Conservation (phyloP, 2,329 filamentous ascomycete species). For the Aplosporella prunicola region DNA sequence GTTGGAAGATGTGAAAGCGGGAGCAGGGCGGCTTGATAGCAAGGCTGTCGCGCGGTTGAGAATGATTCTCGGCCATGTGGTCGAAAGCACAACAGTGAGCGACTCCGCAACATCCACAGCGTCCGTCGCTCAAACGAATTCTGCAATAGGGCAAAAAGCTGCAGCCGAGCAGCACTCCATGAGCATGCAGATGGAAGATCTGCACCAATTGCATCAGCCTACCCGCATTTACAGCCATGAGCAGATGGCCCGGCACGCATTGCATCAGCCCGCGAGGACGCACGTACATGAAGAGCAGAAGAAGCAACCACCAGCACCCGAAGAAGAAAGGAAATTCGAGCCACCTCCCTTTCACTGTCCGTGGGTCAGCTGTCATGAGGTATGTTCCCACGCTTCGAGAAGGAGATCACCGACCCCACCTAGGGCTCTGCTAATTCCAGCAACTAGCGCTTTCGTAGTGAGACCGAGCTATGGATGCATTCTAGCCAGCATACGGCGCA, state of each 20-base stretch:
- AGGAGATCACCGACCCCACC: neutral
- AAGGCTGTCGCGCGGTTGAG: constrained; percentile 16
- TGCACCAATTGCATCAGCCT: constrained; percentile 2
- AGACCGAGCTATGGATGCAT: constrained; percentile 12
- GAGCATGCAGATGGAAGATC: constrained; percentile 1
- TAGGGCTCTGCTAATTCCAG: constrained; percentile 9
- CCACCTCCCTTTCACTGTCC: constrained; percentile 16
- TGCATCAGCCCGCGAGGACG: neutral
- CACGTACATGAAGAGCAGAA: neutral
- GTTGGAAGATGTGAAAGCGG: constrained; percentile 13
- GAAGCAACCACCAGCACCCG: neutral
- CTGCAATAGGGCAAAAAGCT: no score
- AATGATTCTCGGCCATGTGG: constrained; percentile 19
- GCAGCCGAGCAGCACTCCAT: neutral
- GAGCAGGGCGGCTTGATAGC: constrained; percentile 11
- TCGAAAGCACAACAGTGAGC: constrained; percentile 1
- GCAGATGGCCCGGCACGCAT: constrained; percentile 1
- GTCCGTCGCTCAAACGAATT: neutral
- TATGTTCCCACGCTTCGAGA: no score
- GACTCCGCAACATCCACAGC: neutral
- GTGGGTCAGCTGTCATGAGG: constrained; percentile 18
- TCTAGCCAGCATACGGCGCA: constrained; percentile 9
- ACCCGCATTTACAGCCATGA: neutral
- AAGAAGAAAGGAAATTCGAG: neutral
- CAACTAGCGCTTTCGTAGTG: constrained; percentile 14